These are phyloP conservation scores for Metrosideros polymorpha DNA, from an alignment of 441 rosid genomes.

Conservation along the genomic window DNA sequence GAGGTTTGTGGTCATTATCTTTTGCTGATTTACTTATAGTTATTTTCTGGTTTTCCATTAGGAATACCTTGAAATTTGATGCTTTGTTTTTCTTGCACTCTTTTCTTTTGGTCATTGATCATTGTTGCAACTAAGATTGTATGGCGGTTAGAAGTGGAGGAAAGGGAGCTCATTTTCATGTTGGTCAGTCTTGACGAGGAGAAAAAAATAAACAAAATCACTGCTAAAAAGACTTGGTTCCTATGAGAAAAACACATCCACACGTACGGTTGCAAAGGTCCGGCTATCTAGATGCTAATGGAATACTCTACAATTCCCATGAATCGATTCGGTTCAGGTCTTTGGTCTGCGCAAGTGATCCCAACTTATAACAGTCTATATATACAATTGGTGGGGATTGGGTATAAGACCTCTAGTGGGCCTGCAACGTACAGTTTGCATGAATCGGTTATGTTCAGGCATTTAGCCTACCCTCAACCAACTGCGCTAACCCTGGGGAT, in stretches of 20 bases:
- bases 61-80: background rate
- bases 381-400: background rate
- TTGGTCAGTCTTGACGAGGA: background rate
- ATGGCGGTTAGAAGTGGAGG: background rate
- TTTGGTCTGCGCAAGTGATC: background rate
- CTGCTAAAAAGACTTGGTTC: background rate
- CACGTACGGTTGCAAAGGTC: too few species aligned
- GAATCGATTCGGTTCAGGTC: background rate
- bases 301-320: background rate
- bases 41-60: background rate
- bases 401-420: background rate
- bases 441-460: too few species aligned
- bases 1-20: conserved; percentile 19
- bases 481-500: background rate
- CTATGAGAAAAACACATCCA: background rate
- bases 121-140: background rate
- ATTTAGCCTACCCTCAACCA: background rate
- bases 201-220: background rate
- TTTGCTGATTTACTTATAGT: background rate
- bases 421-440: too few species aligned
- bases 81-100: background rate
- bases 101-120: background rate
- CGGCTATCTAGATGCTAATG: accelerated
- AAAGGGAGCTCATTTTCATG: background rate
- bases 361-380: background rate